Evolutionary conservation across 2,329 filamentous ascomycete genomes (phyloP).

Genomic region (Colletotrichum euphorbiae): DNA sequence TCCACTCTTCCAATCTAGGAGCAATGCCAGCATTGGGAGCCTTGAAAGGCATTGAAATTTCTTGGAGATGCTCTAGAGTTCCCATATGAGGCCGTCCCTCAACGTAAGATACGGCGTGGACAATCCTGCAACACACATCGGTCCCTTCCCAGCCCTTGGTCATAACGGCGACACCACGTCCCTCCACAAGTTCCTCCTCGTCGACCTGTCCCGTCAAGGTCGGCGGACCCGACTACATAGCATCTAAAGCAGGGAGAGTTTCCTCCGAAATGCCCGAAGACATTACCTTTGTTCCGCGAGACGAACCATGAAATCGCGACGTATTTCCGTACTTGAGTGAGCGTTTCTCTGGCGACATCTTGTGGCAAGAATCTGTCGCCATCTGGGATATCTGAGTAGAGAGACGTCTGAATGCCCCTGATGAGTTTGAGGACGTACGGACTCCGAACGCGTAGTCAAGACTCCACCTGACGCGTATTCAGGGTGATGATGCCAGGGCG

Average conservation of each 20-base stretch:
- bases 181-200: constrained; percentile 15
- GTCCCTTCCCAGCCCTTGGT: constrained; percentile 38
- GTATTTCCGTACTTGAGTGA: constrained; percentile 32
- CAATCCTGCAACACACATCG: constrained; percentile 19
- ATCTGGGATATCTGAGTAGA: background rate
- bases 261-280: constrained; percentile 41
- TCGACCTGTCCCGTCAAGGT: constrained; percentile 6
- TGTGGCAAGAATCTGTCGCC: constrained; percentile 33
- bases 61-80: constrained; percentile 20
- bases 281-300: background rate
- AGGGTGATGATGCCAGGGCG: constrained; percentile 28
- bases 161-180: constrained; percentile 42
- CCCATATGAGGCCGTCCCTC: constrained; percentile 34
- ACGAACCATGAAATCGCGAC: constrained; percentile 42
- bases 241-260: constrained; percentile 41
- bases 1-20: constrained; percentile 9
- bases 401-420: constrained; percentile 40
- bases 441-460: constrained; percentile 43
- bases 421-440: constrained; percentile 41
- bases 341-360: constrained; percentile 39
- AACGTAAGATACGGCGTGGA: constrained; percentile 8
- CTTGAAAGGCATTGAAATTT: constrained; percentile 6
- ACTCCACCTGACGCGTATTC: constrained; percentile 30
- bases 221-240: constrained; percentile 37
- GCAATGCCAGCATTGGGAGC: background rate